Conservation (phyloP, 495 filamentous ascomycete species). For the Penicillium lividum region DNA sequence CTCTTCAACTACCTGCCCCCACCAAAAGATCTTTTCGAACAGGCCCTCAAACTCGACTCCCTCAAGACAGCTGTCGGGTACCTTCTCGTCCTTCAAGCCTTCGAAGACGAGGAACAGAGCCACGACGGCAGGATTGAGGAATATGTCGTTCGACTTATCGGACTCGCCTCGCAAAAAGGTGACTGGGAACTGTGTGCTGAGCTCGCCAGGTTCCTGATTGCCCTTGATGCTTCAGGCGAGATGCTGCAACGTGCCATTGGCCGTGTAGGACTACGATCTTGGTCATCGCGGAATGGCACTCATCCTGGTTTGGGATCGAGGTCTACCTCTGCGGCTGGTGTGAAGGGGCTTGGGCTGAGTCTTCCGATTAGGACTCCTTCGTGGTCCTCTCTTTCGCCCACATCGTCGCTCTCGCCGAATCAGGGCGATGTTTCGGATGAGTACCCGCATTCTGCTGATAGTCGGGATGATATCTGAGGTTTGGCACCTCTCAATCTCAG, state of each 20-base stretch:
- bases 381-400: conserved; percentile 41
- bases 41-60: conserved; percentile 77
- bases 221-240: conserved; percentile 82
- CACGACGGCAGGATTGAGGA: conserved; percentile 63
- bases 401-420: conserved; percentile 32
- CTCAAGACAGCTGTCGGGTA: conserved; percentile 97
- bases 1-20: conserved; percentile 88
- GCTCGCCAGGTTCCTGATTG: conserved; percentile 87
- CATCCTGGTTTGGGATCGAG: conserved; percentile 24
- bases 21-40: conserved; percentile 88
- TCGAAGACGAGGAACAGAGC: conserved; percentile 77
- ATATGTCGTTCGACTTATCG: conserved; percentile 74
- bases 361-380: conserved; percentile 37
- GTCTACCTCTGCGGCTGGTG: conserved; percentile 30
- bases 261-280: conserved; percentile 54
- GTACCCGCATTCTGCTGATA: conserved; percentile 18
- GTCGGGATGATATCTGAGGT: conserved; percentile 14
- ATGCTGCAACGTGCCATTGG: conserved; percentile 79
- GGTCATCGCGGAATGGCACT: conserved; percentile 24
- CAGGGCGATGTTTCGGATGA: conserved; percentile 25
- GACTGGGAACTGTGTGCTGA: conserved; percentile 99
- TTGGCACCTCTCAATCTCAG: neutral
- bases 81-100: conserved; percentile 89
- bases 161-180: conserved; percentile 74
- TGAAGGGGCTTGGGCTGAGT: conserved; percentile 44